Percentiles rank a stretch among this genome's conserved stretches.
phyloP scores from a whole-genome alignment of 257 asterid genomes.

The Solanum verrucosum region DNA sequence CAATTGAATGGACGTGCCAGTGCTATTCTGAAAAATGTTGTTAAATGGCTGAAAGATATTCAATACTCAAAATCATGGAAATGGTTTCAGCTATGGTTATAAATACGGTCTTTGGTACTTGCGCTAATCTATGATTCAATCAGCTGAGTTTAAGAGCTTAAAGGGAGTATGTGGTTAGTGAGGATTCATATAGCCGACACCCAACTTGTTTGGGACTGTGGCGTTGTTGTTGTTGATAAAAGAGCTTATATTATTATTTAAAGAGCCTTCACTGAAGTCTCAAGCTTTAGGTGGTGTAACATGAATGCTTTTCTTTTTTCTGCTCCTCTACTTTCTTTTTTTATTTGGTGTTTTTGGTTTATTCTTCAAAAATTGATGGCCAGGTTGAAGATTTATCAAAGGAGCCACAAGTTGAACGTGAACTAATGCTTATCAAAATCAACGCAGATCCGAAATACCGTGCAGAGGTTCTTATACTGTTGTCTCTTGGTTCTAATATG shows the following conservation, averaged over 20 bases:
- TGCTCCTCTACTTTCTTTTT: neutral
- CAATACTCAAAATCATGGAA: neutral
- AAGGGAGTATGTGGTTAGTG: neutral
- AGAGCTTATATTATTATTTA: neutral
- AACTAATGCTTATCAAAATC: slow-evolving; percentile 90
- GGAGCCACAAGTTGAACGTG: slow-evolving; percentile 97
- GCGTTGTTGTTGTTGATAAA: neutral
- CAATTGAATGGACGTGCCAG: neutral
- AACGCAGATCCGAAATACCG: slow-evolving; percentile 63
- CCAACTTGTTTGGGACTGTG: neutral
- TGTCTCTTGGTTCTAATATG: neutral
- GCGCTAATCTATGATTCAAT: neutral
- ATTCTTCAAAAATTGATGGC: slow-evolving; percentile 2
- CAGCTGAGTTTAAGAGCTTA: neutral
- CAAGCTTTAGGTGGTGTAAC: neutral
- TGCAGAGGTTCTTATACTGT: slow-evolving; percentile 51
- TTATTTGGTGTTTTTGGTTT: neutral
- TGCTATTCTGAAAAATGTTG: neutral
- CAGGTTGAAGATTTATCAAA: slow-evolving; percentile 90
- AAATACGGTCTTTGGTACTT: neutral
- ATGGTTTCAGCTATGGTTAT: neutral
- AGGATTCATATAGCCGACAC: neutral
- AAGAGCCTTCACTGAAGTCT: neutral
- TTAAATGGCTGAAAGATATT: neutral
- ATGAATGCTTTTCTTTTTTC: neutral